Evolutionary conservation across 2,329 filamentous ascomycete genomes (phyloP), one percentile per base, ranked within the genome.

Genomic region (Trichophyton mentagrophytes): DNA sequence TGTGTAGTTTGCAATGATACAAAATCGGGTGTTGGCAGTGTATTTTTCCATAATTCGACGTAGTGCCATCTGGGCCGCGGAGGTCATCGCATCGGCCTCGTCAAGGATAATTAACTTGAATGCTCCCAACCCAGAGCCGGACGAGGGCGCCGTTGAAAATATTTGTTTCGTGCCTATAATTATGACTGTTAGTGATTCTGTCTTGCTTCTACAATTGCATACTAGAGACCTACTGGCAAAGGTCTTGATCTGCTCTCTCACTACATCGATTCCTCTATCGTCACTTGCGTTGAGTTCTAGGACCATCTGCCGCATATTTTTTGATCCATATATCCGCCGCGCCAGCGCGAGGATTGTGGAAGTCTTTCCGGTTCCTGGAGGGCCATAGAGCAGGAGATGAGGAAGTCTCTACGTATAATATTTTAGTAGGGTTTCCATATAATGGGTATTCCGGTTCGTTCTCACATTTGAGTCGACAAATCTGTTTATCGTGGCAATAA

Each of bases 31-130:
- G 77, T 99, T 99, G 63, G 89, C 89, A 0, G 93, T 99, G 77
- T 99, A 99, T 77, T 96, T 96, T 72, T 99, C 93, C 93, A 99
- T 99, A 70, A 99, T 97, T 56, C 93, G 81, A 64, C 93, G 84
- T 60, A 99, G 79, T 0, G 93, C 93, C 92, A 99, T 99, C 75
- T 99, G 93, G 4, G 93, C 93, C 0, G 92, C 95, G 60, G 89
- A 88, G n/a, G 93, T 99, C 93, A 99, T 99, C 60, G 93, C 93
- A 73, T 99, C 93, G n/a, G 93, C 93, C 78, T 99, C 93, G 73
- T 99, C 93, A 3, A 99, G 83, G 60, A 99, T 89, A 71, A 99
- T 97, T 67, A 99, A 84, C 78, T 99, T 99, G 79, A 88, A 99
- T 2, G 83, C 83, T 0, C 88, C 89, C 27, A 92, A 75, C 11